phyloP scores from a whole-genome alignment of 2,329 filamentous ascomycete genomes.

The Fusarium pseudonygamai region DNA sequence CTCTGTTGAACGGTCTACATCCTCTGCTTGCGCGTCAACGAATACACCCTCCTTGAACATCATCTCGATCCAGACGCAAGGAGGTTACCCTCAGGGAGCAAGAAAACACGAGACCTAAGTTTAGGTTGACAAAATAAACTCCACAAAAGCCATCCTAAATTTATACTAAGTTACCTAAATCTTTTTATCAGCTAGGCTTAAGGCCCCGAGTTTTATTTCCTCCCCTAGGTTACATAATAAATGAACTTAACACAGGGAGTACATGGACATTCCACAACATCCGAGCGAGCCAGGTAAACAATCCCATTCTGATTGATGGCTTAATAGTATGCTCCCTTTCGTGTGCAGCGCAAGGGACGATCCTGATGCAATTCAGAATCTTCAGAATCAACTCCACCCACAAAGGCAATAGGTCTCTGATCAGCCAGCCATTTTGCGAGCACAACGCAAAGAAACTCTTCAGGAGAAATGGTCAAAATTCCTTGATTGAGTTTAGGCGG shows the following conservation, averaged over 20 bases:
- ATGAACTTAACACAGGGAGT: neutral
- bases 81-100: too few species aligned
- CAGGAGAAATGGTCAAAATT: neutral
- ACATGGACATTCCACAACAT: neutral
- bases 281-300: neutral
- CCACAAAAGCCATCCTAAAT: too few species aligned
- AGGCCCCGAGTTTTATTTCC: too few species aligned
- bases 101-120: too few species aligned
- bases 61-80: constrained; percentile 11
- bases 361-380: constrained; percentile 2
- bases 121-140: too few species aligned
- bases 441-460: neutral
- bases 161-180: too few species aligned
- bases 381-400: neutral
- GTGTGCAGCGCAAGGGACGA: constrained; percentile 1
- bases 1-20: neutral
- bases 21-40: neutral
- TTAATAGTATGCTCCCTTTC: neutral
- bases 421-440: neutral
- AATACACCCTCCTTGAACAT: neutral
- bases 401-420: neutral
- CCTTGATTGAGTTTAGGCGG: neutral
- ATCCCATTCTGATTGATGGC: neutral
- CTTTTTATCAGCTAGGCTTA: too few species aligned
- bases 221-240: neutral